Evolutionary conservation across 441 rosid species (phyloP).

Genomic region (Populus hybrid): DNA sequence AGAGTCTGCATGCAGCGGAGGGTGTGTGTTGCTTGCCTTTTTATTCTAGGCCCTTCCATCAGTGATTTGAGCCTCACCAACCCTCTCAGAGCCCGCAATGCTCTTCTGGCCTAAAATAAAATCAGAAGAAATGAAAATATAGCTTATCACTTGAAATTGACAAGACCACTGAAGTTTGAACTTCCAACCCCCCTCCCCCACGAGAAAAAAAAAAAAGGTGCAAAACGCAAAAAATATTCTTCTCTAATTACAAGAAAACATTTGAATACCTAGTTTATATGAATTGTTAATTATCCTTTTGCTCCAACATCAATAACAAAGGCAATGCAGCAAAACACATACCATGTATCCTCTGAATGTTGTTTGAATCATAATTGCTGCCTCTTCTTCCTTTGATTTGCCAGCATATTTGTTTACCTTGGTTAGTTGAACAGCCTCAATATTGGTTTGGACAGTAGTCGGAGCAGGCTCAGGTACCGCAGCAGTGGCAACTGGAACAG

Average conservation of each 20-base stretch:
- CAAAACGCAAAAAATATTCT: no score
- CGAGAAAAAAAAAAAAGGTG: not conserved
- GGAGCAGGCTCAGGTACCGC: conserved; percentile 23
- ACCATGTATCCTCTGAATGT: conserved; percentile 81
- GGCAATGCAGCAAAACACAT: conserved; percentile 9
- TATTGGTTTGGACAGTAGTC: conserved; percentile 35
- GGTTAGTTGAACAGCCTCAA: conserved; percentile 38
- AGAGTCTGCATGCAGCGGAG: conserved; percentile 82
- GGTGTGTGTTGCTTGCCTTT: conserved; percentile 73
- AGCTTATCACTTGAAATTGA: not conserved
- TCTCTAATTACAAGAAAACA: not conserved
- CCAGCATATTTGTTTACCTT: conserved; percentile 44
- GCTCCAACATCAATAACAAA: not conserved
- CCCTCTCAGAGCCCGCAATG: conserved; percentile 61
- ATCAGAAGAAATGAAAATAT: not conserved
- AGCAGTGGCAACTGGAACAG: conserved; percentile 34
- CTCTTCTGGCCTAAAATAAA: conserved; percentile 62
- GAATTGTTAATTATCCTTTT: not conserved
- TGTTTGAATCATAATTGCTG: conserved; percentile 83
- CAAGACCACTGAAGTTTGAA: not conserved
- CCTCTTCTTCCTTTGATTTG: conserved; percentile 66
- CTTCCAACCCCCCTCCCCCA: no score
- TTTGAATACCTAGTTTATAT: not conserved
- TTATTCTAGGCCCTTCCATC: conserved; percentile 76
- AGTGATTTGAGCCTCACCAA: conserved; percentile 61